These are phyloP conservation scores for Talinum fruticosum DNA, from an alignment of 148 eudicot genomes.

Conservation along the genomic window DNA sequence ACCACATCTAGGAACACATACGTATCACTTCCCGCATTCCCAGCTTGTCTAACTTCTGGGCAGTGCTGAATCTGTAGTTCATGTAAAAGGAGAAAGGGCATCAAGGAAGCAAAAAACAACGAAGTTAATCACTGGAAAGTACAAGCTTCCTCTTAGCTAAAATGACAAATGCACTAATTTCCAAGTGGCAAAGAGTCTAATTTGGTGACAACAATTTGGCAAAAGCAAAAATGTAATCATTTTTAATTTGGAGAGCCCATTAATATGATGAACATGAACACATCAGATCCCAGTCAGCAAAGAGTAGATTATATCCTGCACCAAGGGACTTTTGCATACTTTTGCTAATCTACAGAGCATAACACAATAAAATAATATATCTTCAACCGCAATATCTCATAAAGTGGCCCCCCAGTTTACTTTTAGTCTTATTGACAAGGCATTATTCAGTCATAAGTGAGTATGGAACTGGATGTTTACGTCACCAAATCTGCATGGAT, in stretches of 20 bases:
- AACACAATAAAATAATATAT: neutral
- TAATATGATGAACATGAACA: neutral
- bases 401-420: too few relatives aligned
- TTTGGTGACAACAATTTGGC: neutral
- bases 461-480: neutral
- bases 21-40: conserved; percentile 99
- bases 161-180: neutral
- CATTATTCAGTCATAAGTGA: neutral
- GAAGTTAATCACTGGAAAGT: neutral
- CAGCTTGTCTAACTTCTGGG: conserved; percentile 96
- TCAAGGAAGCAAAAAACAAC: neutral
- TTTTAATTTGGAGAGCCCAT: neutral
- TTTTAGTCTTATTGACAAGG: neutral
- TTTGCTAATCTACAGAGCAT: neutral
- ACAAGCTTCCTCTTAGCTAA: neutral
- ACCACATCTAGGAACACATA: conserved; percentile 39
- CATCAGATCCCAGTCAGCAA: neutral
- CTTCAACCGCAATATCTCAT: too few relatives aligned
- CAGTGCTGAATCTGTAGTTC: conserved; percentile 87
- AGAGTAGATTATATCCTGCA: neutral
- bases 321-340: neutral
- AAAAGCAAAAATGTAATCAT: neutral
- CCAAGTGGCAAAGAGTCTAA: neutral
- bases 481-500: neutral
- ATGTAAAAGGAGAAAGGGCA: conserved; percentile 11